Conservation (phyloP, 208 protist genomes). For the Herpetomonas samuelpessoai region DNA sequence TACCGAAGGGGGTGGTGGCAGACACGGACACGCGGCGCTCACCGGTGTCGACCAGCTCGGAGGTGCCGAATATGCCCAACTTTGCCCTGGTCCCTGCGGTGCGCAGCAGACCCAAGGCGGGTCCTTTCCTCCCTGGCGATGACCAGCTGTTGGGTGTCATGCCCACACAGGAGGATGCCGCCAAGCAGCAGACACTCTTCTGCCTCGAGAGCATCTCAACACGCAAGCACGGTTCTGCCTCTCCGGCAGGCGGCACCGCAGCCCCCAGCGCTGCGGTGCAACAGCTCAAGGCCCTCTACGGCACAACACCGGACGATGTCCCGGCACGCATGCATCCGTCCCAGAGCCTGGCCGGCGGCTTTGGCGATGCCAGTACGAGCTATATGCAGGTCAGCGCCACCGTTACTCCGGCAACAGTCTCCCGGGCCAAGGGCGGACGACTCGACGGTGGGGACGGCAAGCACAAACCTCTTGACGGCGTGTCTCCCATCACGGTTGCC, state of each 20-base stretch:
- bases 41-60: constrained; percentile 2
- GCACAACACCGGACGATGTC: constrained; percentile 35
- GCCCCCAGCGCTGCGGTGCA: neutral
- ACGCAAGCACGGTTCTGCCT: neutral
- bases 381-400: neutral
- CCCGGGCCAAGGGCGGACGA: neutral
- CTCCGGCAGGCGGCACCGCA: too few relatives aligned
- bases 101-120: neutral
- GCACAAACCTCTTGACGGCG: neutral
- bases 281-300: constrained; percentile 36
- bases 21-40: too few relatives aligned
- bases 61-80: neutral
- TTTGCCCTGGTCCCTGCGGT: neutral
- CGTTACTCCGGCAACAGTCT: neutral
- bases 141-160: neutral
- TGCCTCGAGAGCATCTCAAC: neutral
- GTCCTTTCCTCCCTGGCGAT: neutral
- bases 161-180: neutral
- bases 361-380: neutral
- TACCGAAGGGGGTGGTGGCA: too few relatives aligned
- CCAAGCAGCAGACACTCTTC: neutral
- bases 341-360: too few relatives aligned
- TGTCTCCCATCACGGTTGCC: constrained; percentile 1
- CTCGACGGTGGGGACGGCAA: neutral
- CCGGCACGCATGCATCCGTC: too few relatives aligned